Base-by-base conservation (phyloP, 176 grass and related monocot species). In the Oryza brachyantha region DNA sequence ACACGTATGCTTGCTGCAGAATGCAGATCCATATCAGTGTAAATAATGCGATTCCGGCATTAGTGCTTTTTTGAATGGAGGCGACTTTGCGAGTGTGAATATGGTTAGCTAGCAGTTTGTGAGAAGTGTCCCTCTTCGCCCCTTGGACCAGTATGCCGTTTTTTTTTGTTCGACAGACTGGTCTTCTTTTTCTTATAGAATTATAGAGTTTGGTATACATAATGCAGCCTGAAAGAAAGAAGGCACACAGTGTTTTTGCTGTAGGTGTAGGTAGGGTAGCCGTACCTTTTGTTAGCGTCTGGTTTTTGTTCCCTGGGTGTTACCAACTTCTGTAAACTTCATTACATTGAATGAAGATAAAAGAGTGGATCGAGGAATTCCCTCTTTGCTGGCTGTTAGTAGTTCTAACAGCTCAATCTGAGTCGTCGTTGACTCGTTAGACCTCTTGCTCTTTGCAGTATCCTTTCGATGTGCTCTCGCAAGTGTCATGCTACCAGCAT, bases 61-160 rank as follows among this genome's bases (percentile, higher is more conserved):
- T 13, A 38, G 25, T 60, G 43, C 45, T 43, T 31, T 57, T 61
- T 39, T 22, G 54, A 54, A 55, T 66, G 79, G 34, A 26, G 61
- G 35, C 26, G 69, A 38, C 21, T 27, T 61, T 60, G 82, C 48
- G 77, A 80, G 46, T 84, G 84, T 91, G 81, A 81, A 87, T 91
- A 91, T 25, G 19, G 50, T 83, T 72, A 70, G 80, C 61, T 76
- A 81, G 72, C 72, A 84, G 42, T 10, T 29, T 54, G 5, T 28
- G 54, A 84, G 70, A 29, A 64, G 66, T 79, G 37, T 58, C 79
- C 45, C 12, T 26, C 78, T 73, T 60, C 27, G 31, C 1, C 19
- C 52, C 10, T 8, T 35, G 69, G 81, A 61, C 68, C 81, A 60
- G 7, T 40, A 61, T 8, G n/a, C 42, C 29, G 38, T 32, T 78